Conservation (phyloP, 495 filamentous ascomycete species). For the Aspergillus sparsus region DNA sequence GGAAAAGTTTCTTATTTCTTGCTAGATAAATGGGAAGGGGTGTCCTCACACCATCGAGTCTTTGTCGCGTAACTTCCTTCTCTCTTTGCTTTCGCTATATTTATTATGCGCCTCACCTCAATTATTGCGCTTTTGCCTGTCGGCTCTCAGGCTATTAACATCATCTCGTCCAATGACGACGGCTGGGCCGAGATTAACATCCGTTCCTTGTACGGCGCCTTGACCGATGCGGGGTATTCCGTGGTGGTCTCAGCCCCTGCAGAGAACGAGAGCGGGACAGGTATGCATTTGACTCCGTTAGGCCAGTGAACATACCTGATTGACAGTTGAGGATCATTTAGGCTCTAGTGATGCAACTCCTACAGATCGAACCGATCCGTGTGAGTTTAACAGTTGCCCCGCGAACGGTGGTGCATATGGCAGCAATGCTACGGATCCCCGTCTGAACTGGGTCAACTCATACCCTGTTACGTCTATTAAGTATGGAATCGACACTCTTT, state of each 20-base stretch:
- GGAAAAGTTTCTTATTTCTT: no score
- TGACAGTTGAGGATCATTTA: constrained; percentile 18
- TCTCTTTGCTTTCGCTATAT: neutral
- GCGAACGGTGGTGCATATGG: constrained; percentile 55
- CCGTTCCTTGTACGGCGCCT: constrained; percentile 53
- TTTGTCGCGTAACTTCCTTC: neutral
- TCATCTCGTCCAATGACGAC: constrained; percentile 69
- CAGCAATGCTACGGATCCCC: constrained; percentile 54
- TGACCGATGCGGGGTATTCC: constrained; percentile 55
- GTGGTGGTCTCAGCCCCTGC: constrained; percentile 65
- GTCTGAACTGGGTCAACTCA: constrained; percentile 69
- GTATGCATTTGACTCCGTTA: constrained; percentile 30
- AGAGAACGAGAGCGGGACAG: constrained; percentile 63
- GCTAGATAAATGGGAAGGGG: no score
- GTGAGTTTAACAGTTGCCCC: constrained; percentile 62
- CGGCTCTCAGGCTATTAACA: constrained; percentile 46
- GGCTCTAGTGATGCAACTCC: constrained; percentile 57
- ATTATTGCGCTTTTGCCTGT: constrained; percentile 23
- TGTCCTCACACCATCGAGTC: neutral
- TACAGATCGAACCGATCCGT: constrained; percentile 41
- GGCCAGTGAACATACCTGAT: neutral
- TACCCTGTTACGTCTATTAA: constrained; percentile 66
- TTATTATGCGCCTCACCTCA: constrained; percentile 19
- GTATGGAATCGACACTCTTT: constrained; percentile 59
- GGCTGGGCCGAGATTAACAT: constrained; percentile 71